A percentile compares a stretch with the other conserved stretches of the same genome.
phyloP scores from a whole-genome alignment of 208 protist genomes.

The Leishmania gerbilli region DNA sequence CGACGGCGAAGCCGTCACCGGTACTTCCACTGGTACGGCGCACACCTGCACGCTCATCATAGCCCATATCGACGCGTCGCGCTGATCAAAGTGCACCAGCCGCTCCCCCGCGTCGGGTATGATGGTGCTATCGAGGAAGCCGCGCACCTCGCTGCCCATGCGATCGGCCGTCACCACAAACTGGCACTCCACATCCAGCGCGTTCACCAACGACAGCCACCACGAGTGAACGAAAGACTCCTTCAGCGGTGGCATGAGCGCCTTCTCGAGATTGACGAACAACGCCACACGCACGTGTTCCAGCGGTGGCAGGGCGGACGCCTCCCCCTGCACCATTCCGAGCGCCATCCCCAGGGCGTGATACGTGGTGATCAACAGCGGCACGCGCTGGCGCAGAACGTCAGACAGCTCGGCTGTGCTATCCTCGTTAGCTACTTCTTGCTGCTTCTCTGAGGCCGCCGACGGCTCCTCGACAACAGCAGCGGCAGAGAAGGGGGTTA shows the following conservation, averaged over 20 bases:
- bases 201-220: constrained; percentile 69
- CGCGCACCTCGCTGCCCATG: constrained; percentile 34
- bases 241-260: constrained; percentile 46
- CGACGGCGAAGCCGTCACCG: neutral
- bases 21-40: constrained; percentile 24
- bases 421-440: neutral
- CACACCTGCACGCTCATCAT: constrained; percentile 39
- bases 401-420: neutral
- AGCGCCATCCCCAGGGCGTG: constrained; percentile 44
- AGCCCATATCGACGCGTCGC: constrained; percentile 35
- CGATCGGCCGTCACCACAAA: constrained; percentile 55
- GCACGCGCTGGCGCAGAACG: constrained; percentile 42
- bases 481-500: neutral
- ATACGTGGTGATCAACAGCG: constrained; percentile 57
- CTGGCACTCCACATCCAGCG: constrained; percentile 84
- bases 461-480: neutral
- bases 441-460: neutral
- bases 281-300: constrained; percentile 62
- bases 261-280: constrained; percentile 48
- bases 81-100: constrained; percentile 32
- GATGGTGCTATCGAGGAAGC: constrained; percentile 46
- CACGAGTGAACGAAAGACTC: constrained; percentile 26
- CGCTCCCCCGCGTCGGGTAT: constrained; percentile 47
- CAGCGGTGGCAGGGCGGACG: constrained; percentile 47
- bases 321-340: constrained; percentile 28